Base-by-base conservation (phyloP, 352 stramenopile genomes). In the Phytophthora constricta region DNA sequence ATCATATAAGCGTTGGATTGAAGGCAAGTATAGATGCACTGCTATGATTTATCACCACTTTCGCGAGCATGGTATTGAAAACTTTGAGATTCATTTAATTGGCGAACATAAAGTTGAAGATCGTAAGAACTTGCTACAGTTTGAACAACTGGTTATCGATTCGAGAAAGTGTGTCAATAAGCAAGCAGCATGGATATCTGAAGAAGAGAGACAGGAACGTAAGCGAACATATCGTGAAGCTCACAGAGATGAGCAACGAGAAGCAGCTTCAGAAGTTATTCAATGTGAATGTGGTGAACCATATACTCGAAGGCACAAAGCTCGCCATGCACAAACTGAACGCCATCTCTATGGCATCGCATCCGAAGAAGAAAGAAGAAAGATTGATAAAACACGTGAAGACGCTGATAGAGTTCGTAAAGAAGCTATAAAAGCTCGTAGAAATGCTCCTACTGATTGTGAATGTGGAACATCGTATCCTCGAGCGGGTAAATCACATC, bases 141-240 rank as follows among this genome's bases (percentile, higher is more conserved):
- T 68, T 52, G 47, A 58, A 16, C 60, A 68, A 11, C 27, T 14
- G 22, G n/a, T n/a, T n/a, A n/a, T n/a, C n/a, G n/a, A n/a, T n/a
- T n/a, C n/a, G n/a, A n/a, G n/a, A n/a, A n/a, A 37, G 0, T 68
- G 61, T 68, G 61, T 68, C 1, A 68, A 68, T 58, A 57, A 58
- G 13, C 4, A 54, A 2, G 45, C 51, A 19, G 61, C 61, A 22
- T 50, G 37, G 45, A 54, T 25, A 33, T 46, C 61, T 7, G 61
- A 58, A 54, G 39, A 55, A 43, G 27, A 58, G 1, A 58, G 33
- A 5, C 23, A 59, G 7, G 17, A 9, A 8, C 8, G 34, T 2
- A 62, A 62, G 37, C 52, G 13, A 46, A 34, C 11, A 39, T 57
- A 62, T 45, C 23, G 25, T 42, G 47, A 58, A 59, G 9, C 13